Evolutionary conservation across 2,329 filamentous ascomycete genomes (phyloP), one percentile per base, ranked within the genome.

Genomic region (Beauveria sp.): DNA sequence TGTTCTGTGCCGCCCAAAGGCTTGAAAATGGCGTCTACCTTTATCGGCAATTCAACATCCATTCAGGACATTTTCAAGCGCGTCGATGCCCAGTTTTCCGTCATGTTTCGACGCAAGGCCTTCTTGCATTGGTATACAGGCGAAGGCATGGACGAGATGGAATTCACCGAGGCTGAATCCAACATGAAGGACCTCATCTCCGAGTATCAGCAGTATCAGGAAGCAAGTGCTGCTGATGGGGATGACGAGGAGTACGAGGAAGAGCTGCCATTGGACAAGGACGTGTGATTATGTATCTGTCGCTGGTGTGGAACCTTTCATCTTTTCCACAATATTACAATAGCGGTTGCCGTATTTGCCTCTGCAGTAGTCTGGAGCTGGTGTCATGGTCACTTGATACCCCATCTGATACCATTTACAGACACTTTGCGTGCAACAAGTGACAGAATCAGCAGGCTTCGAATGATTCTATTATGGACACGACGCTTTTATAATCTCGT

Each of bases 71-170:
- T 99, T 72, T 98, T 99, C 90, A 98, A 99, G 91, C 93, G 95
- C 87, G 84, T 99, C 72, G 95, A 95, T 76, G 95, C 98, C 80
- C 95, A 99, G 83, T 99, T 99, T 88, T 92, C 89, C 82, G 93
- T 93, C 77, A 99, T 99, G 95, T 99, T 99, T 89, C 87, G 95
- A 83, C 92, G 95, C 83, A 99, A 98, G 90, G 95, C 95, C 88
- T 99, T 99, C 91, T 91, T 99, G 88, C 95, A 98, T 86, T 99
- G 95, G 95, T 99, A 98, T 84, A 99, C 95, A 87, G 92, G 93
- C 76, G 95, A 99, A 87, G 95, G 95, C 83, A 99, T 99, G 95
- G 95, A 99, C 81, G 95, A 98, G 89, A 98, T 99, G 95, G 95
- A 99, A 84, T 99, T 99, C 85, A 98, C 95, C 76, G 95, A 99